phyloP scores from a whole-genome alignment of 2,329 filamentous ascomycete genomes.

The Fusarium lyarnte region DNA sequence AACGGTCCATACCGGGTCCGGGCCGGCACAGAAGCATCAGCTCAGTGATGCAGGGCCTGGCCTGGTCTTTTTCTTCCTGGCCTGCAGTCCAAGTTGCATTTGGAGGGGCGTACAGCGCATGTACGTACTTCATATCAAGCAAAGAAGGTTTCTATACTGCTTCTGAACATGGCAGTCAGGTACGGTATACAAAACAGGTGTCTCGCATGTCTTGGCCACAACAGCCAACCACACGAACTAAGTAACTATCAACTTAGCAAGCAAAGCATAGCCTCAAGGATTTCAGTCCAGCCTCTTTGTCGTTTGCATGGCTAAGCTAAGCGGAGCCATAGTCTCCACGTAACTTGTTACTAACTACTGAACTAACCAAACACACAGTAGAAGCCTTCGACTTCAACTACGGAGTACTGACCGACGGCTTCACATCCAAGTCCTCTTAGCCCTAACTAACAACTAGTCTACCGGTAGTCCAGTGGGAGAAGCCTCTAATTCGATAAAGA shows the following conservation, averaged over 20 bases:
- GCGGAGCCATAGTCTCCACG: neutral
- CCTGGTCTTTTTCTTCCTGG: constrained; percentile 23
- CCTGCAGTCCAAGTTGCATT: constrained; percentile 3
- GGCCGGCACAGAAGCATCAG: constrained; percentile 27
- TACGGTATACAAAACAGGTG: neutral
- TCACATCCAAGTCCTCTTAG: constrained; percentile 1
- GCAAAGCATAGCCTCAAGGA: neutral
- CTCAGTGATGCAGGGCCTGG: constrained; percentile 22
- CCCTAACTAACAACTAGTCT: neutral
- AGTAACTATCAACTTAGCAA: neutral
- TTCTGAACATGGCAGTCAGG: constrained; percentile 8
- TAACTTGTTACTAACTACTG: neutral
- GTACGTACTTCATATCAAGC: neutral
- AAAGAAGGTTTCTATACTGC: constrained; percentile 11
- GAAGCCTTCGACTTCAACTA: constrained; percentile 2
- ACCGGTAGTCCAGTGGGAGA: neutral
- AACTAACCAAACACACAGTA: neutral
- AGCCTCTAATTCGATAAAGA: constrained; percentile 14
- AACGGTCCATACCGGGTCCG: constrained; percentile 12
- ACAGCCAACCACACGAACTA: neutral
- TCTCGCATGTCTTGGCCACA: neutral
- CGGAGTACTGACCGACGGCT: constrained; percentile 4
- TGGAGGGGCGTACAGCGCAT: constrained; percentile 4
- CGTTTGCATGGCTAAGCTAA: neutral
- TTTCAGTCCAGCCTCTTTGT: neutral